These are phyloP conservation scores for Neopestalotiopsis sp. DNA, from an alignment of 2,329 filamentous ascomycete genomes.

Conservation along the genomic window DNA sequence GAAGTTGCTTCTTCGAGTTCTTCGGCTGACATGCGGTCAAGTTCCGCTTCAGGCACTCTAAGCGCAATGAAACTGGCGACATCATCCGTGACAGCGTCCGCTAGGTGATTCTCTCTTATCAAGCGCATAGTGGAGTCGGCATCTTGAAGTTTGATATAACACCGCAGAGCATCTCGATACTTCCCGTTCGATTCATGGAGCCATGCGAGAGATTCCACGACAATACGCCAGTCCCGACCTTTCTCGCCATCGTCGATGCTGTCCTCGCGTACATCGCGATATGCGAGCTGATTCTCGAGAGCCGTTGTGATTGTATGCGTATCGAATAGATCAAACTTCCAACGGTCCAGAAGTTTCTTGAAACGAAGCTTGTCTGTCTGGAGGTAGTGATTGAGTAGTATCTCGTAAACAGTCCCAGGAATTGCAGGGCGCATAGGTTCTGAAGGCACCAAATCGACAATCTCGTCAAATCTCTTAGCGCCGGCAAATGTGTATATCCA, in stretches of 20 bases:
- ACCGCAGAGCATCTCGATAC: conserved; percentile 82
- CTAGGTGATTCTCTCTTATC: conserved; percentile 87
- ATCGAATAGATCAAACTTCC: conserved; percentile 86
- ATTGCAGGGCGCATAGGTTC: conserved; percentile 79
- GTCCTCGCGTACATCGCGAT: conserved; percentile 75
- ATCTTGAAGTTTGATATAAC: conserved; percentile 90
- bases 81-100: conserved; percentile 87
- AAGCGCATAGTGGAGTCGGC: conserved; percentile 86
- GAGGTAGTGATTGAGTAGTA: conserved; percentile 88
- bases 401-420: conserved; percentile 83
- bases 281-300: conserved; percentile 82
- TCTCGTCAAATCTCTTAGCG: conserved; percentile 86
- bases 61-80: conserved; percentile 88
- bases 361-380: conserved; percentile 76
- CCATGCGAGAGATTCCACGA: conserved; percentile 85
- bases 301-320: conserved; percentile 76
- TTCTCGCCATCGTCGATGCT: conserved; percentile 74
- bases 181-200: conserved; percentile 83
- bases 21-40: conserved; percentile 65
- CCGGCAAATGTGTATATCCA: conserved; percentile 94
- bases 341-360: conserved; percentile 78
- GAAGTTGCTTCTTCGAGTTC: conserved; percentile 82
- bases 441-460: conserved; percentile 81
- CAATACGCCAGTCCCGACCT: conserved; percentile 83
- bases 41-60: conserved; percentile 75